Percentiles rank a stretch among this genome's conserved stretches.
Conservation (phyloP, 257 asterid genomes). For the Ocimum tenuiflorum region DNA sequence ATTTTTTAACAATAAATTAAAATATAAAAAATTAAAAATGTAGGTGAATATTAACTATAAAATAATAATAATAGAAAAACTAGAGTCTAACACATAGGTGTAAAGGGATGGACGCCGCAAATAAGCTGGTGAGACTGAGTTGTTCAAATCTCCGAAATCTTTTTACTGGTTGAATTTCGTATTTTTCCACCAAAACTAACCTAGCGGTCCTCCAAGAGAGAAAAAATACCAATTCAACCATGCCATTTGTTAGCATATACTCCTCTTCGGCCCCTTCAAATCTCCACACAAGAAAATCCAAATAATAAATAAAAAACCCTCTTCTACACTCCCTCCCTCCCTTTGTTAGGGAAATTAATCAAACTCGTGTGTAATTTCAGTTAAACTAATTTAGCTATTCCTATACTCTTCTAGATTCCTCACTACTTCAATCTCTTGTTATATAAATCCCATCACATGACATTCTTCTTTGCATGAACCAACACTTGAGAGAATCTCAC, state of each 20-base stretch:
- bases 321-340: slow-evolving; percentile 16
- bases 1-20: no score
- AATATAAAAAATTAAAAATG: no score
- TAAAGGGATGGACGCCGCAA: no score
- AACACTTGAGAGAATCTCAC: slow-evolving; percentile 3
- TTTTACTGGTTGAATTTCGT: background rate
- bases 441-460: background rate
- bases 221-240: background rate
- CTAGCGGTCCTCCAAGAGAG: background rate
- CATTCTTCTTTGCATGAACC: slow-evolving; percentile 11
- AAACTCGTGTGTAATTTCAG: background rate
- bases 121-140: no score
- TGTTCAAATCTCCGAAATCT: no score
- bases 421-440: background rate
- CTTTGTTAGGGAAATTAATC: background rate
- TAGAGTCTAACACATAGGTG: no score
- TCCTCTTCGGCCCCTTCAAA: slow-evolving; percentile 16
- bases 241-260: slow-evolving; percentile 11
- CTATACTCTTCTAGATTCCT: slow-evolving; percentile 29
- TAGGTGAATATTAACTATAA: no score
- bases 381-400: slow-evolving; percentile 5
- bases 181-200: background rate
- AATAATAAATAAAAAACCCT: slow-evolving; percentile 5
- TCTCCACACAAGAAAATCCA: background rate
- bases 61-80: no score